phyloP scores from a whole-genome alignment of 202 grass and related monocot species.

The Setaria viridis region DNA sequence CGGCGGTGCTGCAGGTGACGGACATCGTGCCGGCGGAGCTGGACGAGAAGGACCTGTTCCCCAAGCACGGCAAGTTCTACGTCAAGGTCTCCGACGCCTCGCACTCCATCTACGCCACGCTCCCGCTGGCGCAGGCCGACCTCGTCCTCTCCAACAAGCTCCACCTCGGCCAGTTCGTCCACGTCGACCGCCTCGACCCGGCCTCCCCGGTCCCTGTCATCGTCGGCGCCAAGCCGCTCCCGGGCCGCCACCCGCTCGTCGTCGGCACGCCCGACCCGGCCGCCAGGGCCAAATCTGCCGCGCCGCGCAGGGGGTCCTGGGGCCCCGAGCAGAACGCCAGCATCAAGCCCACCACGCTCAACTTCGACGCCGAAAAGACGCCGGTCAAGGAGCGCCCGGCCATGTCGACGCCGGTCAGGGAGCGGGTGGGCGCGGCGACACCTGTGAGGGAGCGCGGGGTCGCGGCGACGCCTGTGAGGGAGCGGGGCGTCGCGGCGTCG shows the following conservation, averaged over 20 bases:
- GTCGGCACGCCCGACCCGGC: constrained; percentile 73
- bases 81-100: constrained; percentile 85
- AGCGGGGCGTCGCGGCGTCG: constrained; percentile 29
- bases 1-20: constrained; percentile 77
- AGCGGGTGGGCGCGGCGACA: constrained; percentile 23
- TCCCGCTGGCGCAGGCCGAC: constrained; percentile 76
- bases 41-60: constrained; percentile 86
- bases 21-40: constrained; percentile 93
- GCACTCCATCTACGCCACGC: constrained; percentile 89
- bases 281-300: constrained; percentile 40
- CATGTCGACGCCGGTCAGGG: constrained; percentile 58
- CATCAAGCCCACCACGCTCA: constrained; percentile 65
- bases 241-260: constrained; percentile 77
- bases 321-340: constrained; percentile 53
- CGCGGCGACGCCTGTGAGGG: not conserved
- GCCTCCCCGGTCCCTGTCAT: constrained; percentile 75
- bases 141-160: constrained; percentile 92
- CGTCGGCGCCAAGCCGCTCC: constrained; percentile 66
- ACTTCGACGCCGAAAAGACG: constrained; percentile 66
- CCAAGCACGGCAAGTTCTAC: constrained; percentile 79
- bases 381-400: constrained; percentile 54
- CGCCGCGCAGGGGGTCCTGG: constrained; percentile 71
- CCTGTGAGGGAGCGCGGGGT: constrained; percentile 1
- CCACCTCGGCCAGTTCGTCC: constrained; percentile 82
- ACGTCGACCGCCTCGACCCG: constrained; percentile 79